Evolutionary conservation across 768 basidiomycete genomes (phyloP).

Genomic region (Rossbeevera mucosa): DNA sequence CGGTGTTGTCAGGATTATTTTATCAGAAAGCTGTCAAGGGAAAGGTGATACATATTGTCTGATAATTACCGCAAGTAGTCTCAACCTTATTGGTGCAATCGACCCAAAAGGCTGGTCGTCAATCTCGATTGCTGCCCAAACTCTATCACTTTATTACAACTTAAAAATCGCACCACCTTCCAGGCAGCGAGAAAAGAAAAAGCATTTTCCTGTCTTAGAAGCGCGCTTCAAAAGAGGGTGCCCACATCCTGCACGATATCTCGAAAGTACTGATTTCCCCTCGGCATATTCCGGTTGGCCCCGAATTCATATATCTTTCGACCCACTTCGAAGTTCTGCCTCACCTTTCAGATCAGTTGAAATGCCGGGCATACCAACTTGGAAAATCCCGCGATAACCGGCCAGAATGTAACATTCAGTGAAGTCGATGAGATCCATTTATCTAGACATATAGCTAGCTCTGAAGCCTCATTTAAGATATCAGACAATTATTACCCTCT

Average conservation of each 20-base stretch:
- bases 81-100: conserved; percentile 35
- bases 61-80: conserved; percentile 26
- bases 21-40: conserved; percentile 26
- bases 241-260: neutral
- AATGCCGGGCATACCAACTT: conserved; percentile 3
- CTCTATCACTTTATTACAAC: conserved; percentile 55
- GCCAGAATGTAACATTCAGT: neutral
- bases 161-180: conserved; percentile 34
- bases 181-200: conserved; percentile 7
- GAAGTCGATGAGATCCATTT: conserved; percentile 5
- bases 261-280: neutral
- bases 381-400: conserved; percentile 25
- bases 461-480: conserved; percentile 9
- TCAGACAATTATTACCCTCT: conserved; percentile 9
- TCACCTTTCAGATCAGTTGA: conserved; percentile 20
- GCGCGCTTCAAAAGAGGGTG: neutral
- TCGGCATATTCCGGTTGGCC: conserved; percentile 10
- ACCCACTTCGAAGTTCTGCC: conserved; percentile 20
- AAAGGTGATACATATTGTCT: conserved; percentile 13
- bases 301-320: conserved; percentile 6
- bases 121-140: conserved; percentile 43
- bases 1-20: conserved; percentile 19
- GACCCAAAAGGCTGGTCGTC: conserved; percentile 40
- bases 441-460: neutral
- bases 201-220: neutral